Base-by-base conservation (phyloP, 2,329 filamentous ascomycete genomes). In the Talaromyces sp. region DNA sequence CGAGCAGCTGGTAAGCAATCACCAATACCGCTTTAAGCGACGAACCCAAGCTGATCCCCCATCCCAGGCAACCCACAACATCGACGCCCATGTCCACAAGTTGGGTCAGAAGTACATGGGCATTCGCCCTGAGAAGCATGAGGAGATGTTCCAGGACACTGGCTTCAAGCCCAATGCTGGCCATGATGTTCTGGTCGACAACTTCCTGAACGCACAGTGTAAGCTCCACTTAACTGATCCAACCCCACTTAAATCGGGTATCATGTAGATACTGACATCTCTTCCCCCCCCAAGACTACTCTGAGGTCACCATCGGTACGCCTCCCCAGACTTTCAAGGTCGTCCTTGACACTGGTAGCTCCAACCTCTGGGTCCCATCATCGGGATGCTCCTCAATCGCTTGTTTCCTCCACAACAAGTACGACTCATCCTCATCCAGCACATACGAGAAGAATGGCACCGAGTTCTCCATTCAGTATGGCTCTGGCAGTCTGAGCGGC, bases 131-230 rank as follows among this genome's bases (percentile, higher is more conserved):
- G 79, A 87, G 62, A 75, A 76, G 61, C 88, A 91, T 65, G 77
- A 82, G 69, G 84, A 92, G 63, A 86, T 95, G 75, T 95, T 96
- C 82, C 87, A 86, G 72, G 84, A 89, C 65, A 83, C 86, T 52
- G 83, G 86, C 47, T 77, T 90, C 69, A 80, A 87, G 63, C 76
- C 80, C 51, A 82, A 89, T 60, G 80, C 84, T 53, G 78, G 79
- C 55, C 93, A 97, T 77, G 85, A 87, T 52, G 89, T 99, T 37
- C 90, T 93, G 53, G 87, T 99, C 67, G 90, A 86, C 78, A 99
- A 99, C 86, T 99, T 97, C 80, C 80, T 97, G 81, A 99, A 99
- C 71, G 94, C 94, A 54, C 94, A 99, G 79, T 99, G 92, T 96
- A 87, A 70, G 89, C 79, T 46, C 9, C 11, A 30, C 14, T n/a